Evolutionary conservation across 2,329 filamentous ascomycete species (phyloP).

Genomic region (Mycocentrospora acerina): DNA sequence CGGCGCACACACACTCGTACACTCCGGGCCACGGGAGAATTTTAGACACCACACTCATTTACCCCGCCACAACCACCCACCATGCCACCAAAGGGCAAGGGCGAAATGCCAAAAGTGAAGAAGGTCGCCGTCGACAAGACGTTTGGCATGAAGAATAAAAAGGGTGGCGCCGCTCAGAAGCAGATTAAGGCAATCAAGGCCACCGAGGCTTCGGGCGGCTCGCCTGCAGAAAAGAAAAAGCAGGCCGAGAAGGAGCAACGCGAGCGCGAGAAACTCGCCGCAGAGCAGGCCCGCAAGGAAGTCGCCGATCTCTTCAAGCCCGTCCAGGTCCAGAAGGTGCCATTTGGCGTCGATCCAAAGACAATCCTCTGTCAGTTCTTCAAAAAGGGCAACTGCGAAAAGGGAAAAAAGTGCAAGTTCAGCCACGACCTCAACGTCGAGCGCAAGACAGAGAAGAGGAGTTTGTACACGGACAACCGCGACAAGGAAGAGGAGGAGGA

Average conservation of each 20-base stretch:
- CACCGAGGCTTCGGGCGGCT: conserved; percentile 64
- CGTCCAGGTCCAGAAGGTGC: conserved; percentile 94
- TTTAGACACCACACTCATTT: conserved; percentile 8
- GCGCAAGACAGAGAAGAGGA: conserved; percentile 89
- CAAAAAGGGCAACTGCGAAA: conserved; percentile 97
- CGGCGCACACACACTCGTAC: conserved; percentile 15
- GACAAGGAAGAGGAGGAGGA: conserved; percentile 70
- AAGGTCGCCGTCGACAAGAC: conserved; percentile 89
- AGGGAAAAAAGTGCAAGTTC: conserved; percentile 94
- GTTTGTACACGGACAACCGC: conserved; percentile 83
- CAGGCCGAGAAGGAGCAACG: conserved; percentile 64
- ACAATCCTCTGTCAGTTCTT: conserved; percentile 95
- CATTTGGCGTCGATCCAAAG: conserved; percentile 97
- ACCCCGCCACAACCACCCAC: conserved; percentile 33
- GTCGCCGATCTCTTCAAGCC: conserved; percentile 83
- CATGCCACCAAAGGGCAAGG: conserved; percentile 70
- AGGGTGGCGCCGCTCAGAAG: conserved; percentile 86
- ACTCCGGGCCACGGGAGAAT: conserved; percentile 9
- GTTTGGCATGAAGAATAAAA: conserved; percentile 99
- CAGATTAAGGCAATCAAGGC: conserved; percentile 79
- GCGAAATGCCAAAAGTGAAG: conserved; percentile 49
- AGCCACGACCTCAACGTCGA: conserved; percentile 87
- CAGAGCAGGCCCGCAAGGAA: conserved; percentile 81
- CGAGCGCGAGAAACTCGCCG: conserved; percentile 87
- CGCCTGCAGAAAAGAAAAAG: conserved; percentile 84